Percentiles rank a stretch among this genome's conserved stretches.
Conservation (phyloP, 768 basidiomycete species). For the Amanita exitialis region DNA sequence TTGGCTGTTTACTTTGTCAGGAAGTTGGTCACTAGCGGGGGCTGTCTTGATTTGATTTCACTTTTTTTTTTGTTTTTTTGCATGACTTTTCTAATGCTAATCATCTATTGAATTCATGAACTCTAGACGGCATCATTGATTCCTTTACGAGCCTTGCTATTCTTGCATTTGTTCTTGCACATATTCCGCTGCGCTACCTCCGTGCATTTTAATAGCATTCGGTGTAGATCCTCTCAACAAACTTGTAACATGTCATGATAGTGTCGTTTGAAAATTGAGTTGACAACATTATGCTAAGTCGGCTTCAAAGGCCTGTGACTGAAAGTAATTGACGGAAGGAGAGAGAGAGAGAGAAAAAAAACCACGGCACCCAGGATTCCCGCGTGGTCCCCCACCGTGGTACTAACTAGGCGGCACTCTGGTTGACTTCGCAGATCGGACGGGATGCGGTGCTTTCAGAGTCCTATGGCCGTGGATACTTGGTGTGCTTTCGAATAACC, state of each 20-base stretch:
- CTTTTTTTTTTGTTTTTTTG: background rate
- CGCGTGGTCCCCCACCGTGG: conserved; percentile 56
- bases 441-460: no score
- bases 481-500: no score
- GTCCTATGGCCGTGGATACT: no score
- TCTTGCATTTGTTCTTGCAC: conserved; percentile 4
- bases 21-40: background rate
- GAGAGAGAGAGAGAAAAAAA: background rate
- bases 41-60: background rate
- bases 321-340: background rate
- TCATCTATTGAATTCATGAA: background rate
- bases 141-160: background rate
- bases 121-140: background rate
- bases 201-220: background rate
- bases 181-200: conserved; percentile 3
- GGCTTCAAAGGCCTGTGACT: no score
- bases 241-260: background rate
- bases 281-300: background rate
- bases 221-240: background rate
- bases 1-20: background rate
- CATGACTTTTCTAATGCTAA: background rate
- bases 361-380: conserved; percentile 38
- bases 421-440: no score
- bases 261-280: background rate
- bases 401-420: conserved; percentile 45